phyloP scores from a whole-genome alignment of 306 rosid genomes.

The Pyrus communis region DNA sequence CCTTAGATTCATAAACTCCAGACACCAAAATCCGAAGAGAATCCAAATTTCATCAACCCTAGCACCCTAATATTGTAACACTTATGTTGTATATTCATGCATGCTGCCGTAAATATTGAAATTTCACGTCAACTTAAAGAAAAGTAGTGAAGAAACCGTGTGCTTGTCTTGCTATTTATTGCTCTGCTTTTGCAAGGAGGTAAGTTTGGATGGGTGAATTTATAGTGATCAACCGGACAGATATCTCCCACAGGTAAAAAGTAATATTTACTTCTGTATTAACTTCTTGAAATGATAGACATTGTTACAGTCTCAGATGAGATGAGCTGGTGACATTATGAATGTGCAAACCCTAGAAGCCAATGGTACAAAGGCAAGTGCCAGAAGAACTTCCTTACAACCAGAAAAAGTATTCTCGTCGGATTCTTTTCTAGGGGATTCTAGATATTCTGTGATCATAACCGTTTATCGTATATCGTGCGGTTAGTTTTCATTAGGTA shows the following conservation, averaged over 20 bases:
- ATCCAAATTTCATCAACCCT: no score
- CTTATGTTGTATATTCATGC: neutral
- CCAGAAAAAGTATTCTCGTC: no score
- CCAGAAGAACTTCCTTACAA: neutral
- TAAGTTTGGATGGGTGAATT: conserved; percentile 4
- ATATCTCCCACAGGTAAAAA: conserved; percentile 14
- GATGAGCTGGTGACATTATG: neutral
- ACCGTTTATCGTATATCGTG: accelerated
- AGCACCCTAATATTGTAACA: no score
- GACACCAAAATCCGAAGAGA: no score
- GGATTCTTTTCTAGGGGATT: accelerated
- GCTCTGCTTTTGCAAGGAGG: neutral
- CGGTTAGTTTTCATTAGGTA: no score
- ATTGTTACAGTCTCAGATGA: neutral
- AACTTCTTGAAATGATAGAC: conserved; percentile 23
- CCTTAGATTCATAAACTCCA: no score
- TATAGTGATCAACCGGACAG: conserved; percentile 22
- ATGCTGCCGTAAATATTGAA: neutral
- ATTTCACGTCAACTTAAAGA: neutral
- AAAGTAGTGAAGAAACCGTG: neutral
- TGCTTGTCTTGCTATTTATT: conserved; percentile 3
- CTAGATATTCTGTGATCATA: accelerated
- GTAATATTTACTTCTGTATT: conserved; percentile 28
- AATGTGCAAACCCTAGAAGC: no score
- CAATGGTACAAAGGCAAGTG: no score